These are phyloP conservation scores for Plasmodium knowlesi DNA, from an alignment of 169 alveolate species.

Conservation along the genomic window DNA sequence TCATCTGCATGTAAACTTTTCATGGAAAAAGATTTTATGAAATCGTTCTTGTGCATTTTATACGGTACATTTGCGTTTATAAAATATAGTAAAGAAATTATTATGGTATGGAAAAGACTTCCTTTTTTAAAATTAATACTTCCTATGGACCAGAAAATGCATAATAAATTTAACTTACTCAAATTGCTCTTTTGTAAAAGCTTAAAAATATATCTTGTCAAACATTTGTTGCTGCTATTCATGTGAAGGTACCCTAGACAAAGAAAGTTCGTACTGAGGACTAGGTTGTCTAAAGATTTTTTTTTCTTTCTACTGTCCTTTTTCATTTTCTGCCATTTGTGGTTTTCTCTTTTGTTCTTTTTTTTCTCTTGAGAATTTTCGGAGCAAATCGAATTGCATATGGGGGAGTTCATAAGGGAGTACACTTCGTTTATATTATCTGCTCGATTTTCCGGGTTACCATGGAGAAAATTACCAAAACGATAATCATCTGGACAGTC, in stretches of 20 bases:
- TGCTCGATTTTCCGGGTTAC: neutral
- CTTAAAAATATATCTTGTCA: slow-evolving; percentile 57
- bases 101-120: slow-evolving; percentile 33
- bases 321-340: neutral
- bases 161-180: slow-evolving; percentile 52
- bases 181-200: slow-evolving; percentile 34
- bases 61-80: slow-evolving; percentile 64
- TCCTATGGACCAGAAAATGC: slow-evolving; percentile 71
- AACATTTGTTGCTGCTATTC: slow-evolving; percentile 40
- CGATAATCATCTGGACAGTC: neutral
- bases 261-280: slow-evolving; percentile 48
- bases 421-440: slow-evolving; percentile 18
- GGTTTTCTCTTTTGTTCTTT: neutral
- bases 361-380: neutral
- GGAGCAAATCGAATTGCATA: neutral
- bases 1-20: slow-evolving; percentile 12
- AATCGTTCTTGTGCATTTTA: slow-evolving; percentile 41
- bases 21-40: slow-evolving; percentile 24
- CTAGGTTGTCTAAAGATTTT: slow-evolving; percentile 44
- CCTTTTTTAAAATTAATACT: slow-evolving; percentile 67
- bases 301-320: slow-evolving; percentile 5
- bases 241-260: slow-evolving; percentile 65
- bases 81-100: slow-evolving; percentile 51
- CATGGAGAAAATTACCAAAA: neutral
- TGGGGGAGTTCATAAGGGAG: slow-evolving; percentile 22